These are phyloP conservation scores for Xylaria digitata DNA, from an alignment of 2,329 filamentous ascomycete genomes.

Conservation along the genomic window DNA sequence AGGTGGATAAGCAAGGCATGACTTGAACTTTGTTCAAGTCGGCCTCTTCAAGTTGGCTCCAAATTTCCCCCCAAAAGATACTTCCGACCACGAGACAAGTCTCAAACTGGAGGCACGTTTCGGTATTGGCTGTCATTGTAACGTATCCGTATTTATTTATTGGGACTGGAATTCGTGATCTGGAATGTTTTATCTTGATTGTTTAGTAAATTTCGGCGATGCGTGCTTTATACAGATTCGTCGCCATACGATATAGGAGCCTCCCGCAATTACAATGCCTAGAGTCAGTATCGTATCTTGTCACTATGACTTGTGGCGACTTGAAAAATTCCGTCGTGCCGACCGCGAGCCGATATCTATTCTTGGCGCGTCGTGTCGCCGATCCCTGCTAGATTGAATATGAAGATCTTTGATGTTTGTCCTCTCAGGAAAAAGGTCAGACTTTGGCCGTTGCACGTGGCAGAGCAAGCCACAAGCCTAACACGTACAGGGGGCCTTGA, in stretches of 20 bases:
- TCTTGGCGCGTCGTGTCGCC: neutral
- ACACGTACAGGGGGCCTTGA: conserved; percentile 9
- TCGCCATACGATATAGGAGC: neutral
- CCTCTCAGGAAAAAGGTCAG: neutral
- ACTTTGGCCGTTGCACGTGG: neutral
- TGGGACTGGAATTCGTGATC: neutral
- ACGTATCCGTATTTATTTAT: neutral
- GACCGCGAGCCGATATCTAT: neutral
- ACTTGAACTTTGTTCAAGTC: neutral
- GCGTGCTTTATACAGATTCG: neutral
- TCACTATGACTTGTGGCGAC: neutral
- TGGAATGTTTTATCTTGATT: conserved; percentile 8
- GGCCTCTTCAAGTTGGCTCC: neutral
- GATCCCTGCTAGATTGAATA: neutral
- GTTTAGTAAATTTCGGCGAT: neutral
- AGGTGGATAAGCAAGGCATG: neutral
- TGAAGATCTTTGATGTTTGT: neutral
- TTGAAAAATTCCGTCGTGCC: neutral
- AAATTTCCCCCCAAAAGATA: conserved; percentile 1
- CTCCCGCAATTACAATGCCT: neutral
- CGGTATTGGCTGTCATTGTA: neutral
- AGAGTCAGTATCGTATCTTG: neutral
- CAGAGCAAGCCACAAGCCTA: neutral
- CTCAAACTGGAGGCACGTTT: conserved; percentile 4
- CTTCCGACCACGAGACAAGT: conserved; percentile 16